Base-by-base conservation (phyloP, 2,329 filamentous ascomycete genomes). In the Neoscytalidium dimidiatum region DNA sequence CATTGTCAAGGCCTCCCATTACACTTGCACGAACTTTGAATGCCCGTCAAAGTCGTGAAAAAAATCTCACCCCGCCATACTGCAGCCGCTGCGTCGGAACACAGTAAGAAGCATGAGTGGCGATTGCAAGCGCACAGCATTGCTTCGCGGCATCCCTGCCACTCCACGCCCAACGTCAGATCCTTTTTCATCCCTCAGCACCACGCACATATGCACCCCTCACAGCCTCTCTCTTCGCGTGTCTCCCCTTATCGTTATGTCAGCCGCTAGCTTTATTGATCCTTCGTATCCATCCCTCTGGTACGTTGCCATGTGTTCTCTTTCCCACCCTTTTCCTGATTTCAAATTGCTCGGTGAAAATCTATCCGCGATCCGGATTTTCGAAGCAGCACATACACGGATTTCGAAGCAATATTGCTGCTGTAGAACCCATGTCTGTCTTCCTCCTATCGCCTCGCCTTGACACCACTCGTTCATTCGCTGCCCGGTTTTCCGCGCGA, bases 101-200 rank as follows among this genome's bases (percentile, higher is more conserved):
- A 46, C 38, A 46, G 56, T 60, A 14, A 60, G 56, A 43, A 33
- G n/a, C 35, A 46, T 60, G 53, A 58, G 56, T 58, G 41, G 56
- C 41, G 41, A 46, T 26, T 26, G 35, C 23, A 44, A 58, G 21
- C 48, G 48, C 48, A 23, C 28, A 8, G 38, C 26, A 21, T 19
- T 31, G 35, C 56, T 14, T 44, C 56, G 26, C 26, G 28, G 29
- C 56, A 60, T 46, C 56, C 56, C 28, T 46, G 38, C 41, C 26
- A 38, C 33, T 33, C 49, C 31, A 56, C 21, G 52, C 33, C 52
- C 35, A 57, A 57, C 52, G 56, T 60, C 38, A 60, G 56, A 60
- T 60, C 17, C 38, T 46, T 60, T 23, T 46, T 26, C 41, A 46
- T 46, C 35, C 53, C 11, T 29, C 53, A 43, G 17, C 35, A 35